Percentiles rank a stretch among this genome's conserved stretches.
Conservation (phyloP, 345 rosid species). For the Clarkia xantiana region DNA sequence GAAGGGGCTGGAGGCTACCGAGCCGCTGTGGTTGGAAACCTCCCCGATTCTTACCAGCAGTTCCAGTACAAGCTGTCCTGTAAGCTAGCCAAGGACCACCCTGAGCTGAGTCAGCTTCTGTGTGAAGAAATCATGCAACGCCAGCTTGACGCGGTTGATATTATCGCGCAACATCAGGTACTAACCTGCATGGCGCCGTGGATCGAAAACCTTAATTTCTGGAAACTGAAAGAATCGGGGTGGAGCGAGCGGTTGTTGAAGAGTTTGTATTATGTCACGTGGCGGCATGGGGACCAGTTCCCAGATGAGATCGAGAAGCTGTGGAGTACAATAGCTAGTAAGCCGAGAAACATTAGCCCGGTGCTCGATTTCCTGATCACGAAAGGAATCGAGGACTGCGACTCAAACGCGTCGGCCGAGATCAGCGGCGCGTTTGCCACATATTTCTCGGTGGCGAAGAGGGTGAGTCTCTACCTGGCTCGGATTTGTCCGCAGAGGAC, state of each 20-base stretch:
- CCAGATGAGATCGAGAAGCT: conserved; percentile 99
- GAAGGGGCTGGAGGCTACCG: conserved; percentile 91
- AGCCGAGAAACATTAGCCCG: conserved; percentile 88
- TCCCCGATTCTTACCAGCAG: conserved; percentile 97
- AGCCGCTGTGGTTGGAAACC: conserved; percentile 98
- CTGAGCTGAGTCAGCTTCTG: conserved; percentile 87
- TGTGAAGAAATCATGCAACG: conserved; percentile 99
- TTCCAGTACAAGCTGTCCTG: conserved; percentile 93
- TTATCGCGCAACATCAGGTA: conserved; percentile 98
- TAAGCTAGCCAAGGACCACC: conserved; percentile 96
- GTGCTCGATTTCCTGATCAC: conserved; percentile 92
- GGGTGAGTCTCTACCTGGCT: conserved; percentile 91
- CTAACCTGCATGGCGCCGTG: conserved; percentile 99
- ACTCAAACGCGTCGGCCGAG: conserved; percentile 97
- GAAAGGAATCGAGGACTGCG: conserved; percentile 96
- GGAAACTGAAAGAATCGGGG: conserved; percentile 98
- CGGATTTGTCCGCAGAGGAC: conserved; percentile 95
- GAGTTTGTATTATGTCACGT: conserved; percentile 95
- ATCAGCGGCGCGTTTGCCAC: conserved; percentile 99
- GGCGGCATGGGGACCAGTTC: conserved; percentile 97
- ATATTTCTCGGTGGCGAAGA: conserved; percentile 96
- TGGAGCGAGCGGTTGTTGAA: conserved; percentile 94
- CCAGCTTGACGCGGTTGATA: conserved; percentile 98
- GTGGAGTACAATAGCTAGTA: conserved; percentile 98
- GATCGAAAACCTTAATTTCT: conserved; percentile 96